Conservation (phyloP, 257 asterid genomes). For the Salvia rosmarinus region DNA sequence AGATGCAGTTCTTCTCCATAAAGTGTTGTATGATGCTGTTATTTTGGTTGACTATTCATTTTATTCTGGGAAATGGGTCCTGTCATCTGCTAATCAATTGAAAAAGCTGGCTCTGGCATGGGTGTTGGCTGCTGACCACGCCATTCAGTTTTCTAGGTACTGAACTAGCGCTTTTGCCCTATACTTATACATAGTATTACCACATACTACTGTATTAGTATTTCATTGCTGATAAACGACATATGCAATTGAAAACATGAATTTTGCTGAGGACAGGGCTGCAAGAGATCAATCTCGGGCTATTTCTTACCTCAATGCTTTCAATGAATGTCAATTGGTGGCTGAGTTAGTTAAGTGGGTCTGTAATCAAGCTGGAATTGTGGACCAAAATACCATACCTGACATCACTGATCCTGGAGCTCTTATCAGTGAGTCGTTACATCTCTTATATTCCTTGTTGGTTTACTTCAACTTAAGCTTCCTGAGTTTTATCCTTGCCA, state of each 20-base stretch:
- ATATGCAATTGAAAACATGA: slow-evolving; percentile 34
- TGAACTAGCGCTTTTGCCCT: slow-evolving; percentile 22
- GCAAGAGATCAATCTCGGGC: slow-evolving; percentile 53
- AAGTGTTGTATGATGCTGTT: slow-evolving; percentile 63
- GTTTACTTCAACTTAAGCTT: slow-evolving; percentile 20
- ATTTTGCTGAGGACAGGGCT: slow-evolving; percentile 53
- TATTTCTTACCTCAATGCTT: slow-evolving; percentile 64
- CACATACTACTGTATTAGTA: background rate
- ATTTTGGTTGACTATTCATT: slow-evolving; percentile 57
- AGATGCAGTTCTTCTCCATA: slow-evolving; percentile 51
- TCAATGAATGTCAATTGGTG: slow-evolving; percentile 56
- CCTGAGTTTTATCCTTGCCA: slow-evolving; percentile 4
- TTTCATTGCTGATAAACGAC: background rate
- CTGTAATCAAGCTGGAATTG: slow-evolving; percentile 42
- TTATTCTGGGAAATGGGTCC: slow-evolving; percentile 58
- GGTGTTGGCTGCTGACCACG: slow-evolving; percentile 67
- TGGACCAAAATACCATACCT: slow-evolving; percentile 40
- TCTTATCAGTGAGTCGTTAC: slow-evolving; percentile 67
- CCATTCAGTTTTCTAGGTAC: slow-evolving; percentile 72
- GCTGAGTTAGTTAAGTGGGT: slow-evolving; percentile 63
- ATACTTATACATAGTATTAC: slow-evolving; percentile 22
- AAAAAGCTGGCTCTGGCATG: slow-evolving; percentile 61
- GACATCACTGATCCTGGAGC: slow-evolving; percentile 53
- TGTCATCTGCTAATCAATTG: slow-evolving; percentile 42
- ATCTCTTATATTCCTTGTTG: slow-evolving; percentile 10